Percentiles rank a stretch among this genome's conserved stretches.
Conservation (phyloP, 2,329 filamentous ascomycete species). For the Ascochyta lentis region DNA sequence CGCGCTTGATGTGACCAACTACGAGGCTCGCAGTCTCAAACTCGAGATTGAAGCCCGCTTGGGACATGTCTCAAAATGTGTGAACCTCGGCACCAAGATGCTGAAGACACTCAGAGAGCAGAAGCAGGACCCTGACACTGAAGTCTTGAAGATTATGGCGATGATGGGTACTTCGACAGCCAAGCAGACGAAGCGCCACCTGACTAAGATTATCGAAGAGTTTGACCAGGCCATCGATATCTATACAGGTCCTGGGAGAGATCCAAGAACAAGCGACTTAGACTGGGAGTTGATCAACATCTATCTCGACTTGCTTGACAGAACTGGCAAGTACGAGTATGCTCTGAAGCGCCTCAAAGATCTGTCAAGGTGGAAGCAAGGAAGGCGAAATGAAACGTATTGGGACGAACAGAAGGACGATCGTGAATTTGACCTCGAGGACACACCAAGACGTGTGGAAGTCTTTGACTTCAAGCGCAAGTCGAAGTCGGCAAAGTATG, state of each 20-base stretch:
- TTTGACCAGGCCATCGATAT: conserved; percentile 61
- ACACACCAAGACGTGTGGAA: conserved; percentile 68
- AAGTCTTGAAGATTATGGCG: conserved; percentile 63
- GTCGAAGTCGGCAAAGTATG: conserved; percentile 68
- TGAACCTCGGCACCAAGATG: conserved; percentile 58
- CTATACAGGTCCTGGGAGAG: conserved; percentile 53
- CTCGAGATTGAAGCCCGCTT: conserved; percentile 62
- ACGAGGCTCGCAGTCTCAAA: conserved; percentile 61
- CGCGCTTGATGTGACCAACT: conserved; percentile 58
- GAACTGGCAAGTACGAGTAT: conserved; percentile 66
- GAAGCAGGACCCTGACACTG: conserved; percentile 51
- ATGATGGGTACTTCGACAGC: conserved; percentile 61
- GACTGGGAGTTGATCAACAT: conserved; percentile 85
- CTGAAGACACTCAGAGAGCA: conserved; percentile 59
- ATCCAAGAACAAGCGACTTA: conserved; percentile 55
- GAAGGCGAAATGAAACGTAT: conserved; percentile 72
- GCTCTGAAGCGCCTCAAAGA: conserved; percentile 74
- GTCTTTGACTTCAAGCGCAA: conserved; percentile 67
- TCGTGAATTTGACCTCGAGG: conserved; percentile 83
- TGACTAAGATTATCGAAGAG: conserved; percentile 55
- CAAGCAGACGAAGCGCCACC: conserved; percentile 54
- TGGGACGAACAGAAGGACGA: conserved; percentile 83
- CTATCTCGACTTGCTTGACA: conserved; percentile 80
- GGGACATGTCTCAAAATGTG: conserved; percentile 42
- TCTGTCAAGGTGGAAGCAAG: conserved; percentile 81